Base-by-base conservation (phyloP, 2,329 filamentous ascomycete genomes). In the Ophiocordyceps robertsii region DNA sequence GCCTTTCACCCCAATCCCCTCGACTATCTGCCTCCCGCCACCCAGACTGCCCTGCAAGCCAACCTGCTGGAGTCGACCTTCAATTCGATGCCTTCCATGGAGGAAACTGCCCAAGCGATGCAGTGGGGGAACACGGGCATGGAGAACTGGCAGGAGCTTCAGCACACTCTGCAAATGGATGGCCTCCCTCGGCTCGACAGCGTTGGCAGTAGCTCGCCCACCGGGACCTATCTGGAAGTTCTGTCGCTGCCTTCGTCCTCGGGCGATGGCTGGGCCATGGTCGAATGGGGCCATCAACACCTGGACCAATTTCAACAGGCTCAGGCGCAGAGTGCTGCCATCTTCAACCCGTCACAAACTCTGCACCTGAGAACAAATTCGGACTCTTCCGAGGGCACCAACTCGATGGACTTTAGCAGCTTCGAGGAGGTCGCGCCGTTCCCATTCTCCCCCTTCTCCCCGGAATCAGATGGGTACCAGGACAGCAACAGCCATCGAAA, bases 311-410 rank as follows among this genome's bases (percentile, higher is more conserved):
- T 64, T 45, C 59, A 63, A 40, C 67, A 69, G 44, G 58, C 67
- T 35, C 72, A 73, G 37, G 54, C 57, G 6, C 73, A 75, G 41
- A 75, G 69, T 47, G 61, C 69, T 35, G 80, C 84, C 50, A 89
- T 95, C 56, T 93, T 94, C 70, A 95, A 95, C 63, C 90, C 90
- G 2, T 79, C 82, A 47, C 84, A 95, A 65, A 93, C 88, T 1
- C 69, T 96, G 41, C 90, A 95, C 65, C 74, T 94, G 55, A 78
- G 89, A 51, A 89, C 82, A 43, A 80, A 83, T 53, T 95, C 89
- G 4, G 86, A 93, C 54, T 92, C 87, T 3, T 92, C 84, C 1
- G 82, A 89, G 30, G 77, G 80, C 52, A 62, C 77, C 60, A 69
- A 73, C 60, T 68, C 81, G 56, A 57, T 82, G 69, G 59, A 86